phyloP scores from a whole-genome alignment of 768 basidiomycete species.

The Royoungia palumana region DNA sequence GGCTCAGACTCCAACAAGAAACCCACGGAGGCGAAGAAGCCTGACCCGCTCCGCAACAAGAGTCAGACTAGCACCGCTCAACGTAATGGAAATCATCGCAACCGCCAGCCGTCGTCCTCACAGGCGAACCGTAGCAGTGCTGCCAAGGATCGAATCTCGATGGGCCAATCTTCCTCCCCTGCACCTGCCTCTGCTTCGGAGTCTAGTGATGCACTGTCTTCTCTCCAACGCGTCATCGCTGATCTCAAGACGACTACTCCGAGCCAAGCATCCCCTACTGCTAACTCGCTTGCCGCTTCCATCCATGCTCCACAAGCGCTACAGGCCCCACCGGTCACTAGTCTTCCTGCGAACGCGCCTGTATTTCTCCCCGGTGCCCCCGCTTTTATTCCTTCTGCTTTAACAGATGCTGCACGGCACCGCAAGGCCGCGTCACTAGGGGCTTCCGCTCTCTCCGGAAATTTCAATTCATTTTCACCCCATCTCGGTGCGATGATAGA shows the following conservation, averaged over 20 bases:
- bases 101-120: slow-evolving; percentile 55
- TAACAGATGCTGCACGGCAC: slow-evolving; percentile 58
- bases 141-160: slow-evolving; percentile 45
- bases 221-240: slow-evolving; percentile 89
- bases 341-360: slow-evolving; percentile 62
- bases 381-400: slow-evolving; percentile 45
- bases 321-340: slow-evolving; percentile 42
- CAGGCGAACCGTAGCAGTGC: slow-evolving; percentile 53
- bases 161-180: slow-evolving; percentile 39
- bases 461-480: slow-evolving; percentile 71
- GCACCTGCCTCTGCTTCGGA: slow-evolving; percentile 53
- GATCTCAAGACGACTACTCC: slow-evolving; percentile 85
- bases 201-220: slow-evolving; percentile 77
- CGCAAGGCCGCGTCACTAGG: slow-evolving; percentile 82
- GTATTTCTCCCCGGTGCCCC: slow-evolving; percentile 70
- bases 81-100: slow-evolving; percentile 51
- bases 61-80: slow-evolving; percentile 45
- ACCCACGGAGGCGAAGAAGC: slow-evolving; percentile 52
- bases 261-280: slow-evolving; percentile 40
- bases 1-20: slow-evolving; percentile 73
- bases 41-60: slow-evolving; percentile 49
- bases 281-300: slow-evolving; percentile 38
- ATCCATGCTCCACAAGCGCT: slow-evolving; percentile 52
- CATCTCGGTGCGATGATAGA: slow-evolving; percentile 83
- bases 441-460: slow-evolving; percentile 50